A percentile compares a stretch with the other conserved stretches of the same genome.
These are phyloP conservation scores for Apiospora pterosperma DNA, from an alignment of 2,329 filamentous ascomycete genomes.

Conservation along the genomic window DNA sequence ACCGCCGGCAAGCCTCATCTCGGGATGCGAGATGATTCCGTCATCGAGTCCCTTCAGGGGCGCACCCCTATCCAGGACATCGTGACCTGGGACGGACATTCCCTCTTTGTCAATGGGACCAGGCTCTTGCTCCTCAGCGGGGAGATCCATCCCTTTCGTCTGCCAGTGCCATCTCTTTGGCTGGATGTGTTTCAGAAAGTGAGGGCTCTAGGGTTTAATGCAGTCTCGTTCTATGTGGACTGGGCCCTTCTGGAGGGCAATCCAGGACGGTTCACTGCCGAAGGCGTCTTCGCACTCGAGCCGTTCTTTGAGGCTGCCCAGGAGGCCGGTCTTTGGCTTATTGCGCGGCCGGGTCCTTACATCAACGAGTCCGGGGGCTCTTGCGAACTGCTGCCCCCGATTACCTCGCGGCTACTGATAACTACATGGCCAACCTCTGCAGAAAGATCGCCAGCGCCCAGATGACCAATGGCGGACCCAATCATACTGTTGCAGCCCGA, in stretches of 20 bases:
- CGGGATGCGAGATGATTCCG: neutral
- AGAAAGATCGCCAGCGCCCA: slow-evolving; percentile 69
- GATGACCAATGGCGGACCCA: slow-evolving; percentile 78
- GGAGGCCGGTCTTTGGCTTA: slow-evolving; percentile 71
- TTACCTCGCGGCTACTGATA: slow-evolving; percentile 60
- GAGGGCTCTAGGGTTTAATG: slow-evolving; percentile 75
- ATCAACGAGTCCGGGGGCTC: slow-evolving; percentile 65
- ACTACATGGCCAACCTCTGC: slow-evolving; percentile 60
- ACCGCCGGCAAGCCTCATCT: neutral
- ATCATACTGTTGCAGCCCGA: slow-evolving; percentile 78
- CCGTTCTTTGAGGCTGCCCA: slow-evolving; percentile 75
- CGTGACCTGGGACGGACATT: slow-evolving; percentile 66
- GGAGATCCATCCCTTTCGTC: slow-evolving; percentile 60
- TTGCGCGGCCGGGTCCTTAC: slow-evolving; percentile 67
- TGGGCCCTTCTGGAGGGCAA: slow-evolving; percentile 78
- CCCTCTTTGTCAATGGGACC: slow-evolving; percentile 63
- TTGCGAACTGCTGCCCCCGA: slow-evolving; percentile 60
- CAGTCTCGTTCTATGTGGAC: slow-evolving; percentile 74
- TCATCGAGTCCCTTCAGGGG: slow-evolving; percentile 5
- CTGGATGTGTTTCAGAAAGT: slow-evolving; percentile 80
- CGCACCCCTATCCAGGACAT: slow-evolving; percentile 10
- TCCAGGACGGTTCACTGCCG: slow-evolving; percentile 63
- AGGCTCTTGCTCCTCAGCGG: slow-evolving; percentile 63
- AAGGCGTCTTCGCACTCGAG: slow-evolving; percentile 69
- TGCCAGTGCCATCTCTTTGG: slow-evolving; percentile 47